A percentile compares a stretch with the other conserved stretches of the same genome.
These are phyloP conservation scores for Arabidopsis suecica DNA, from an alignment of 345 rosid genomes.

Conservation along the genomic window DNA sequence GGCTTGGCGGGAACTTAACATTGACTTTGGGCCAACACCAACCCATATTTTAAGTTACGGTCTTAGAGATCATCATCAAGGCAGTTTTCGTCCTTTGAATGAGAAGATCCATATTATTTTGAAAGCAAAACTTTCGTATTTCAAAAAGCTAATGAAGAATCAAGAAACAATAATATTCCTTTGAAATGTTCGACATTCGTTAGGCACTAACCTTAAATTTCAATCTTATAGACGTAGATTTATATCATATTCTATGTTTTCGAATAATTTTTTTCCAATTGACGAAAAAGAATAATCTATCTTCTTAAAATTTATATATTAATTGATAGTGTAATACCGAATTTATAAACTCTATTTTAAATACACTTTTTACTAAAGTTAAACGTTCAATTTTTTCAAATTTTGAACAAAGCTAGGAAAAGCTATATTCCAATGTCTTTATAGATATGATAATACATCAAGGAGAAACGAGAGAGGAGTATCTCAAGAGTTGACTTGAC, in stretches of 20 bases:
- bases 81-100: no score
- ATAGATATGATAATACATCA: not conserved
- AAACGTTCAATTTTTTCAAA: not conserved
- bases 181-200: not conserved
- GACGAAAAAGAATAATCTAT: not conserved
- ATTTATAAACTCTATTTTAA: no score
- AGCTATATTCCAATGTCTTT: not conserved
- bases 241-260: not conserved
- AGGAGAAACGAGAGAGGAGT: not conserved
- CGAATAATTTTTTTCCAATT: not conserved
- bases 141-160: not conserved
- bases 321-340: not conserved
- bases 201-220: not conserved
- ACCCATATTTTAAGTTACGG: not conserved
- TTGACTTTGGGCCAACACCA: not conserved
- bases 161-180: not conserved
- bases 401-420: slow-evolving; percentile 1
- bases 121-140: no score
- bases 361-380: not conserved
- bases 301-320: no score
- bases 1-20: not conserved
- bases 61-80: no score
- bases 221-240: not conserved
- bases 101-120: no score
- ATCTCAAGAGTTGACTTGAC: slow-evolving; percentile 12